Evolutionary conservation across 306 rosid genomes (phyloP).

Genomic region (Prunus armeniaca): DNA sequence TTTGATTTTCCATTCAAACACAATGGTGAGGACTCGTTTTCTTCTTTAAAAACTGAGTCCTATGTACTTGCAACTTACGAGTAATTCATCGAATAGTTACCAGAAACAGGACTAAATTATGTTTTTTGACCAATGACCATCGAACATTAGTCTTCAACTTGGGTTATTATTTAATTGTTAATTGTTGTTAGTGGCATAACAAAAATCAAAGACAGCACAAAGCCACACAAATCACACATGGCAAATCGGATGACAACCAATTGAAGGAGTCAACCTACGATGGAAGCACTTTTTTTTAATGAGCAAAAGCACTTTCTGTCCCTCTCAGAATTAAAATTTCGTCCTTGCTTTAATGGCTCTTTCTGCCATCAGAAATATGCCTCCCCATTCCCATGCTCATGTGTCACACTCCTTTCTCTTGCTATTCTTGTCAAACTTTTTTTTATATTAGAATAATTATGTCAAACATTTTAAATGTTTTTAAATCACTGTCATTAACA

Average conservation of each 20-base stretch:
- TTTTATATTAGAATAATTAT: neutral
- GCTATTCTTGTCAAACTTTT: neutral
- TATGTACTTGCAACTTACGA: neutral
- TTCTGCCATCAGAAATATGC: neutral
- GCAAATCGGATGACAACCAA: neutral
- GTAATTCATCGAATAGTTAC: neutral
- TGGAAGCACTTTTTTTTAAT: neutral
- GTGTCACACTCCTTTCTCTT: neutral
- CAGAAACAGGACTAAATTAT: neutral
- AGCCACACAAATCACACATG: neutral
- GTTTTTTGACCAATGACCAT: neutral
- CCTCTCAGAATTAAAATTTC: neutral
- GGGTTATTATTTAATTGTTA: neutral
- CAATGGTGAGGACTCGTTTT: neutral
- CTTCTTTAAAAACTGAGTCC: neutral
- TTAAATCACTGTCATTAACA: neutral
- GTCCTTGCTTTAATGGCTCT: neutral
- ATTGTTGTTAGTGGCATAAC: neutral
- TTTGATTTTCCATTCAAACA: neutral
- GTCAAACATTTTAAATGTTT: neutral
- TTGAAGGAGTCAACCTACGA: neutral
- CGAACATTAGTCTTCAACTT: neutral
- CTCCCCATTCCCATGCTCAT: too few species aligned
- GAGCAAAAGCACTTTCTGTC: neutral
- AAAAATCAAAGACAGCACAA: neutral